A percentile compares a stretch with the other conserved stretches of the same genome.
These are phyloP conservation scores for Cinnamomum chago DNA, from an alignment of 164 flowering plant species.

Conservation along the genomic window DNA sequence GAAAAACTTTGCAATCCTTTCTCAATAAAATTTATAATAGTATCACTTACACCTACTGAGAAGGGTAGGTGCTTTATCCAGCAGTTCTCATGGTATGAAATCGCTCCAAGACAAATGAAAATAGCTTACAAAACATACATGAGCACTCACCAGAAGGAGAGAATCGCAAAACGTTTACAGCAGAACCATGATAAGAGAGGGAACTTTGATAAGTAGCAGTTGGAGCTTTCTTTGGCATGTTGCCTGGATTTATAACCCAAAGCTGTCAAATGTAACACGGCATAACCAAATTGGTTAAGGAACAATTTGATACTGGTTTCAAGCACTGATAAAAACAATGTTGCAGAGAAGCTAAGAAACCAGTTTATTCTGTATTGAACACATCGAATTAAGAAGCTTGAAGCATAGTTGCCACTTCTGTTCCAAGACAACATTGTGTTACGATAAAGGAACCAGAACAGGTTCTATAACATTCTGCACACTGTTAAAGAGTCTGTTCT, in stretches of 20 bases:
- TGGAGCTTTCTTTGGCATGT: conserved; percentile 55
- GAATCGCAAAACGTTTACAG: conserved; percentile 84
- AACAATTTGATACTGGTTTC: neutral
- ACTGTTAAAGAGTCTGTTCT: too few species aligned
- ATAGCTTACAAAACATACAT: neutral
- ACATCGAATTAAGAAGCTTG: too few species aligned
- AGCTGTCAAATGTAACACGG: conserved; percentile 39
- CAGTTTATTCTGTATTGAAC: neutral
- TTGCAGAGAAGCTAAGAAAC: neutral
- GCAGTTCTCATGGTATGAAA: too few species aligned
- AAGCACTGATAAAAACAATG: neutral
- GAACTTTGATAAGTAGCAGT: conserved; percentile 67
- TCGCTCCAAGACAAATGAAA: neutral
- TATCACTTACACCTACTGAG: too few species aligned
- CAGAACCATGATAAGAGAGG: conserved; percentile 79
- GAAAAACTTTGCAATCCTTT: too few species aligned
- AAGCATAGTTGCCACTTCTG: too few species aligned
- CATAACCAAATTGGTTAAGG: neutral
- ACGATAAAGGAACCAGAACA: too few species aligned
- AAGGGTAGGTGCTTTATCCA: too few species aligned
- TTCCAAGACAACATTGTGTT: too few species aligned
- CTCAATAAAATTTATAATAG: too few species aligned
- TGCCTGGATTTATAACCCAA: conserved; percentile 59
- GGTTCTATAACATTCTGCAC: too few species aligned
- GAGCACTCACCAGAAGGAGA: conserved; percentile 73